A percentile compares a stretch with the other conserved stretches of the same genome.
Evolutionary conservation across 2,329 filamentous ascomycete genomes (phyloP).

Genomic region (Aaosphaeria arxii): DNA sequence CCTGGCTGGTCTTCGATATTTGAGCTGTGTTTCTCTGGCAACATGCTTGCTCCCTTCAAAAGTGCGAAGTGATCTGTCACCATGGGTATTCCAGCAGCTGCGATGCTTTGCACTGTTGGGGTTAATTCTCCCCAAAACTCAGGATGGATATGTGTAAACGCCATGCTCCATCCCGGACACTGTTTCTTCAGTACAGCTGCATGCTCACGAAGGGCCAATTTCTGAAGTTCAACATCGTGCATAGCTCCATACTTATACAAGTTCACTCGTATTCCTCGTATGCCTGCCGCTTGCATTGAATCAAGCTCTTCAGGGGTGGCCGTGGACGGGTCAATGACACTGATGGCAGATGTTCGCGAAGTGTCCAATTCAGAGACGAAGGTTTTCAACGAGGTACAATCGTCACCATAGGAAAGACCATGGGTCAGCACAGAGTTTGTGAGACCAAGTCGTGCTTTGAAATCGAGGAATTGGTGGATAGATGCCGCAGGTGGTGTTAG

Average conservation of each 20-base stretch:
- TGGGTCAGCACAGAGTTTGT: slow-evolving; percentile 37
- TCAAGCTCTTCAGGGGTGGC: slow-evolving; percentile 16
- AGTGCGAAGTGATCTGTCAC: slow-evolving; percentile 40
- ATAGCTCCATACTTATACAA: slow-evolving; percentile 37
- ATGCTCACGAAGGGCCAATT: slow-evolving; percentile 27
- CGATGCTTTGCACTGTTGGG: slow-evolving; percentile 19
- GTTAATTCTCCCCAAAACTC: slow-evolving; percentile 26
- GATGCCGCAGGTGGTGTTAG: slow-evolving; percentile 27
- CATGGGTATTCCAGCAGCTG: slow-evolving; percentile 14
- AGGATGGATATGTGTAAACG: slow-evolving; percentile 30
- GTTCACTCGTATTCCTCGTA: slow-evolving; percentile 37
- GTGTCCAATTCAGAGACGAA: slow-evolving; percentile 28
- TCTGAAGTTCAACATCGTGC: slow-evolving; percentile 36
- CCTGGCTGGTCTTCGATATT: slow-evolving; percentile 28
- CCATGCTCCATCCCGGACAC: slow-evolving; percentile 26
- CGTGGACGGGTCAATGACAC: slow-evolving; percentile 27
- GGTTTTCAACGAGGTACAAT: slow-evolving; percentile 30
- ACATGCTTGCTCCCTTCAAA: slow-evolving; percentile 34
- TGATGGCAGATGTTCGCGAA: slow-evolving; percentile 23
- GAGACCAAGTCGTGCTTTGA: slow-evolving; percentile 23
- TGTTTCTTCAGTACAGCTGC: slow-evolving; percentile 13
- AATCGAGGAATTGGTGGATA: slow-evolving; percentile 18
- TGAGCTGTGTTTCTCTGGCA: slow-evolving; percentile 12
- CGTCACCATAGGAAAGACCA: slow-evolving; percentile 37
- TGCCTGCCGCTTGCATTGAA: slow-evolving; percentile 23